phyloP scores from a whole-genome alignment of 2,329 filamentous ascomycete genomes.

The Aplosporella prunicola region DNA sequence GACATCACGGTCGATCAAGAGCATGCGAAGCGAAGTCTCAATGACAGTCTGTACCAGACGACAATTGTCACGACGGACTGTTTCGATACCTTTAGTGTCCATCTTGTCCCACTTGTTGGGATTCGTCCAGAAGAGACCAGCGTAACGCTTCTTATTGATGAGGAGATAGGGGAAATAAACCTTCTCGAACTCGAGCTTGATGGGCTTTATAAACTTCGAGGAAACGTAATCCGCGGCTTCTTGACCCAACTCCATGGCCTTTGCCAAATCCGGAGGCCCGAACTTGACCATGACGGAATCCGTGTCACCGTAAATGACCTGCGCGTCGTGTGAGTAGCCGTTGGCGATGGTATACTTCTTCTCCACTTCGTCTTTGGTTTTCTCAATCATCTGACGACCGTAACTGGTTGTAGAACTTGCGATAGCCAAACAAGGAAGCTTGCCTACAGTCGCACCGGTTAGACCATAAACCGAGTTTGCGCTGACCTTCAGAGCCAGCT shows the following conservation, averaged over 20 bases:
- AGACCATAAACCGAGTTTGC: slow-evolving; percentile 97
- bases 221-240: slow-evolving; percentile 86
- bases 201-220: slow-evolving; percentile 86
- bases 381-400: slow-evolving; percentile 97
- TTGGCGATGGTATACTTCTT: slow-evolving; percentile 82
- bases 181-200: slow-evolving; percentile 99
- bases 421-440: slow-evolving; percentile 88
- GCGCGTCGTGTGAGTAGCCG: slow-evolving; percentile 85
- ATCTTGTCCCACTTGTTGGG: slow-evolving; percentile 96
- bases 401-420: slow-evolving; percentile 96
- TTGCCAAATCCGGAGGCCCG: slow-evolving; percentile 73
- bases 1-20: slow-evolving; percentile 86
- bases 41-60: slow-evolving; percentile 93
- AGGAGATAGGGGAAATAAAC: slow-evolving; percentile 96
- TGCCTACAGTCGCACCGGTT: slow-evolving; percentile 91
- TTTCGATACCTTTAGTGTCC: slow-evolving; percentile 99
- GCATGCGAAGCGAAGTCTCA: slow-evolving; percentile 90
- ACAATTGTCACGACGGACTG: slow-evolving; percentile 93
- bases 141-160: slow-evolving; percentile 99
- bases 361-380: slow-evolving; percentile 93
- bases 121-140: slow-evolving; percentile 94
- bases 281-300: slow-evolving; percentile 99
- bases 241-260: slow-evolving; percentile 91
- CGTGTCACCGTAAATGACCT: slow-evolving; percentile 97
- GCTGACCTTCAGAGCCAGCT: slow-evolving; percentile 89